These are phyloP conservation scores for Brassica juncea DNA, from an alignment of 345 rosid species.

Conservation along the genomic window DNA sequence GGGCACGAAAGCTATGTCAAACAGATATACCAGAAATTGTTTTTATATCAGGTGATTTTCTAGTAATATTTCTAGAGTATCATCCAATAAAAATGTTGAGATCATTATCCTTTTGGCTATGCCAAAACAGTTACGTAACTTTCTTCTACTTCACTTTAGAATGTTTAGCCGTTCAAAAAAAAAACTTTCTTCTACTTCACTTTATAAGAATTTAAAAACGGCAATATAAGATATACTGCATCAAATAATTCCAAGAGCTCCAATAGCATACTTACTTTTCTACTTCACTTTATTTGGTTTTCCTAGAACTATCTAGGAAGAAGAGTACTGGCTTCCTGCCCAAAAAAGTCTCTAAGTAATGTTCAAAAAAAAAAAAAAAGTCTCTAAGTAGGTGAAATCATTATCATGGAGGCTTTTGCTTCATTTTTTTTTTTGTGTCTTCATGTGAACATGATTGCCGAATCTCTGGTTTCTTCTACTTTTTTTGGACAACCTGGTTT, in stretches of 20 bases:
- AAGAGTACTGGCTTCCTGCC: slow-evolving; percentile 9
- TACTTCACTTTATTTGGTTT: slow-evolving; percentile 4
- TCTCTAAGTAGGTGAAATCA: slow-evolving; percentile 21
- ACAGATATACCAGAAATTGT: not conserved
- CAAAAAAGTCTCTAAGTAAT: not conserved
- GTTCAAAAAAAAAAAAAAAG: not conserved
- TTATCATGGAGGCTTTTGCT: slow-evolving; percentile 17
- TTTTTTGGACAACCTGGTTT: not conserved
- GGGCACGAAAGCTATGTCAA: not conserved
- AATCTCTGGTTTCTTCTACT: slow-evolving; percentile 19
- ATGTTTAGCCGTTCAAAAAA: too few relatives aligned
- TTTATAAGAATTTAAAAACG: too few relatives aligned
- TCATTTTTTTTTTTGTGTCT: slow-evolving; percentile 24
- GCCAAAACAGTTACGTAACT: not conserved
- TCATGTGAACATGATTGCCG: slow-evolving; percentile 33
- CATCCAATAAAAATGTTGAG: not conserved
- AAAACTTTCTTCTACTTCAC: not conserved
- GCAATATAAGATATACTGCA: not conserved
- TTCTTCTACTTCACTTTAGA: not conserved
- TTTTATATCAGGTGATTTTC: not conserved
- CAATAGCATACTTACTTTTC: not conserved
- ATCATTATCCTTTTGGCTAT: not conserved
- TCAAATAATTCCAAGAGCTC: not conserved
- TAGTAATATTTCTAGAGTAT: not conserved
- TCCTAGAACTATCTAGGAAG: slow-evolving; percentile 15